Conservation (phyloP, 192 early-diverging fungal species). For the Mortierella alpina region DNA sequence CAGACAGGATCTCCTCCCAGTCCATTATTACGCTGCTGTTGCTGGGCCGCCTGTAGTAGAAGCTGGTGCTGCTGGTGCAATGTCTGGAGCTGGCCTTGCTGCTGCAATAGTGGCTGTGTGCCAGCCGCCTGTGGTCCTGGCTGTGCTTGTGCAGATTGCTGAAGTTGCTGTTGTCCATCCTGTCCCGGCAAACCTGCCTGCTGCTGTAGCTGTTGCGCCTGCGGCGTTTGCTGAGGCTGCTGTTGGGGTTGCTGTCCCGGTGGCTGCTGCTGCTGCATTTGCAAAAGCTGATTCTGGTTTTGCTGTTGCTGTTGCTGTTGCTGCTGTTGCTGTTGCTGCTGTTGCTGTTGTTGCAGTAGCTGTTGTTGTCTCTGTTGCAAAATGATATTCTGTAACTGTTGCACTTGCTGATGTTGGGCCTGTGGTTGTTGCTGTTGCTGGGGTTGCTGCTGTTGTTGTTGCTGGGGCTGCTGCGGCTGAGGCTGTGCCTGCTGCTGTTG, state of each 20-base stretch:
- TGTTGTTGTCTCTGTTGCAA: conserved; percentile 15
- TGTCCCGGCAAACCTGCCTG: not conserved
- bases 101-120: conserved; percentile 3
- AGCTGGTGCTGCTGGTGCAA: conserved; percentile 41
- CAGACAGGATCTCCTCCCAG: conserved; percentile 37
- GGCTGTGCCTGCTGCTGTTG: conserved; percentile 21
- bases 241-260: conserved; percentile 8
- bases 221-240: conserved; percentile 13
- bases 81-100: conserved; percentile 15
- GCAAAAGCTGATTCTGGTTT: conserved; percentile 6
- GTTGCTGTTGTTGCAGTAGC: conserved; percentile 28
- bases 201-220: conserved; percentile 2
- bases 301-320: conserved; percentile 18
- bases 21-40: conserved; percentile 27
- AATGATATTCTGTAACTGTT: not conserved
- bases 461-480: conserved; percentile 15
- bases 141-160: not conserved
- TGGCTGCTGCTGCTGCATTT: conserved; percentile 7
- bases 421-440: conserved; percentile 22
- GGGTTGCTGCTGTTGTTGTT: conserved; percentile 16
- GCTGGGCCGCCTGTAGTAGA: conserved; percentile 27
- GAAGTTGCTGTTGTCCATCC: conserved; percentile 9
- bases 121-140: not conserved
- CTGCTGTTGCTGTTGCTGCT: conserved; percentile 18
- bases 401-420: conserved; percentile 10